Evolutionary conservation across 352 stramenopile genomes (phyloP).

Genomic region (Pythium sp.): DNA sequence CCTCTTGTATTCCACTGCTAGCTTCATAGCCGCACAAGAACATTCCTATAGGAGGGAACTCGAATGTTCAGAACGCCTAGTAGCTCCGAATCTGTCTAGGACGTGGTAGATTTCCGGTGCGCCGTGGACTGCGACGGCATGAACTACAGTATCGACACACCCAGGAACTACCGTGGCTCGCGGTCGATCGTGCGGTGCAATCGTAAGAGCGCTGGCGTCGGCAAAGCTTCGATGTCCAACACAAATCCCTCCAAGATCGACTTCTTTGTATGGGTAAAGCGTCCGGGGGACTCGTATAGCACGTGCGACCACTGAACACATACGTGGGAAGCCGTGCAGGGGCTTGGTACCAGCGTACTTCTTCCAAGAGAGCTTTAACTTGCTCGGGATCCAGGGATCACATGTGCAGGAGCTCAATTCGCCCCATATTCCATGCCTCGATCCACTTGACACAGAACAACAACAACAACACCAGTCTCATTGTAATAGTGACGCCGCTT

Average conservation of each 20-base stretch:
- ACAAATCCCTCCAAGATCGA: constrained; percentile 50
- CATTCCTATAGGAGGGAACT: constrained; percentile 23
- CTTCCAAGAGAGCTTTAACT: constrained; percentile 51
- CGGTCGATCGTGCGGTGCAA: constrained; percentile 56
- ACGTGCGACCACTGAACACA: constrained; percentile 29
- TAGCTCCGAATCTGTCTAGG: constrained; percentile 19
- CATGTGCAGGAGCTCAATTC: constrained; percentile 1
- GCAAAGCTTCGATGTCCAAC: constrained; percentile 37
- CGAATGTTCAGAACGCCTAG: constrained; percentile 64
- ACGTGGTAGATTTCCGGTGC: constrained; percentile 52
- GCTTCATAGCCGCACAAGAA: too few species aligned
- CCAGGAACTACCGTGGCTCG: constrained; percentile 32
- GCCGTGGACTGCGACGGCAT: constrained; percentile 35
- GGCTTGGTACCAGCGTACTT: constrained; percentile 49
- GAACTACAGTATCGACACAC: constrained; percentile 63
- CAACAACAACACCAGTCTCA: not conserved
- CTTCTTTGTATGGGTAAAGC: constrained; percentile 77
- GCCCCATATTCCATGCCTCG: not conserved
- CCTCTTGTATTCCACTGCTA: too few species aligned
- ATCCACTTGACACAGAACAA: not conserved
- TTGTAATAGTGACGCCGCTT: not conserved
- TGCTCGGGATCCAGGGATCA: constrained; percentile 55
- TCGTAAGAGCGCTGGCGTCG: constrained; percentile 37
- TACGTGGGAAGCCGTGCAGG: constrained; percentile 49
- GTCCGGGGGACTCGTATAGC: constrained; percentile 63